Base-by-base conservation (phyloP, 1,139 yeast species). In the Yamadazyma taylorii region DNA sequence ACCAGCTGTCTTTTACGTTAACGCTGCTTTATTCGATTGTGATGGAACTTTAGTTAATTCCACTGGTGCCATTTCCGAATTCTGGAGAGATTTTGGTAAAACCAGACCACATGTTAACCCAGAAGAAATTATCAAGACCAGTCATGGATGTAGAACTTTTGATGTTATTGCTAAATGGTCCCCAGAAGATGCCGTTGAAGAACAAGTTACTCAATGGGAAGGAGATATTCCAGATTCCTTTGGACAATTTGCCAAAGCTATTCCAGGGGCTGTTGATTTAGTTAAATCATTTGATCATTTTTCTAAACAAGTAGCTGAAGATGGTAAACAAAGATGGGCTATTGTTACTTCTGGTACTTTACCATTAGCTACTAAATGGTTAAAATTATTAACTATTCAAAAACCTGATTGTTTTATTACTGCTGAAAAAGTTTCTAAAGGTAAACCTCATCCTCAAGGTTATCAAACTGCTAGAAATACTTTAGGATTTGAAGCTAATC, bases 21-120 rank as follows among this genome's bases (percentile, higher is more conserved):
- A 70, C 55, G 75, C 75, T 48, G 76, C 71, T 48, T 75, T 85
- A 48, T 85, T 86, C 60, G 95, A 86, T 60, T 79, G 89, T 40
- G 95, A 86, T 57, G 95, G 95, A 38, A 86, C 95, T 29, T 71
- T 86, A 55, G 86, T 86, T 57, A 79, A 83, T 58, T 84, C 95
- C 28, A 85, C 90, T 43, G 82, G 81, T 42, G 88, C 94, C 42
- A 84, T 86, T 48, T 87, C 86, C 57, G 84, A 79, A 55, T 81
- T 85, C 68, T 85, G 94, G 94, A 75, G 75, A 58, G 79, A 79
- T 47, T 78, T 82, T 55, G 87, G 85, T 46, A 68, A 78, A 58
- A 75, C 78, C 50, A 75, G 84, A 63, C 83, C 87, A 40, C 81
- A 78, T 53, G 83, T 84, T 43, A 79, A 81, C 63, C 79, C 87